These are phyloP conservation scores for Stromatinia cepivora DNA, from an alignment of 2,329 filamentous ascomycete genomes.

Conservation along the genomic window DNA sequence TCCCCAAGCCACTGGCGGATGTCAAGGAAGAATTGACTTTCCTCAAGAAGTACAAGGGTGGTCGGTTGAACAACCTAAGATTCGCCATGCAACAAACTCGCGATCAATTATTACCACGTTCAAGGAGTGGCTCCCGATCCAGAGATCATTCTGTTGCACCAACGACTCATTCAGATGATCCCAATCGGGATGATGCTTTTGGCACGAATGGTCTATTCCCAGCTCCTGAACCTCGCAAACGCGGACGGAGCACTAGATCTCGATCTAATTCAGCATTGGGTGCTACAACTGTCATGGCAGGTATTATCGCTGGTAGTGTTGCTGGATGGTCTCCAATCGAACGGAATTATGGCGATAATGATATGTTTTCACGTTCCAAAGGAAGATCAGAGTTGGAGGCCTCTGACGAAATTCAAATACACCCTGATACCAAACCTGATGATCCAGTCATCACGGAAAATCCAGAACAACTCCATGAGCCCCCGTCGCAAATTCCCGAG, in stretches of 20 bases:
- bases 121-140: conserved; percentile 62
- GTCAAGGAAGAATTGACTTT: conserved; percentile 80
- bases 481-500: conserved; percentile 38
- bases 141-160: conserved; percentile 64
- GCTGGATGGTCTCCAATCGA: conserved; percentile 76
- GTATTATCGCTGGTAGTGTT: conserved; percentile 74
- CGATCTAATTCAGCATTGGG: conserved; percentile 68
- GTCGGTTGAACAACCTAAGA: conserved; percentile 76
- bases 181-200: conserved; percentile 53
- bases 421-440: conserved; percentile 50
- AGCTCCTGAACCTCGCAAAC: conserved; percentile 61
- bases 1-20: conserved; percentile 71
- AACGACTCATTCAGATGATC: conserved; percentile 56
- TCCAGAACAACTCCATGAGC: conserved; percentile 36
- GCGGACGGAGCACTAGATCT: conserved; percentile 67
- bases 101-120: conserved; percentile 64
- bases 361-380: conserved; percentile 37
- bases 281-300: conserved; percentile 78
- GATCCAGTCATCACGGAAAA: conserved; percentile 49
- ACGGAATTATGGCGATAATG: conserved; percentile 47
- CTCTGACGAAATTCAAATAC: conserved; percentile 48
- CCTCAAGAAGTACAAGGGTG: conserved; percentile 77
- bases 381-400: conserved; percentile 44
- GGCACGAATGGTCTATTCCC: conserved; percentile 46
- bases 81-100: conserved; percentile 76